phyloP scores from a whole-genome alignment of 768 basidiomycete genomes.

The Tubosaeta sp. region DNA sequence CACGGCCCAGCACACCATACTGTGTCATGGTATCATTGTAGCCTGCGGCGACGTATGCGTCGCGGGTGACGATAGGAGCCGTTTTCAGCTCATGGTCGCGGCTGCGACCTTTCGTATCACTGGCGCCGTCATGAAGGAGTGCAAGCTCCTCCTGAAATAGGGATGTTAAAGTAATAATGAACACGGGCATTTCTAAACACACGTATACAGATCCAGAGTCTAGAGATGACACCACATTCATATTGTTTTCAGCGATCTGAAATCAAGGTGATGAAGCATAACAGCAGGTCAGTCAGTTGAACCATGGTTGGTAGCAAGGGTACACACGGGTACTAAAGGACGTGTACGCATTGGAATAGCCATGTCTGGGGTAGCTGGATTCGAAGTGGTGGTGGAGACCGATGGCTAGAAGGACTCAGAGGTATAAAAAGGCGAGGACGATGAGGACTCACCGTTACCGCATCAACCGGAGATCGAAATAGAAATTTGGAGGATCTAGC shows the following conservation, averaged over 20 bases:
- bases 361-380: slow-evolving; percentile 11
- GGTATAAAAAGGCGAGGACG: slow-evolving; percentile 1
- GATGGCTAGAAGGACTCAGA: slow-evolving; percentile 12
- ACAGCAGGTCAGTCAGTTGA: neutral
- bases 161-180: neutral
- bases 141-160: slow-evolving; percentile 27
- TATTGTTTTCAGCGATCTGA: slow-evolving; percentile 6
- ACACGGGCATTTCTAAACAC: slow-evolving; percentile 6
- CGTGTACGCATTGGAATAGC: slow-evolving; percentile 6
- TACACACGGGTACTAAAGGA: slow-evolving; percentile 7
- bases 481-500: slow-evolving; percentile 3
- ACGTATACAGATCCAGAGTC: slow-evolving; percentile 21
- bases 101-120: slow-evolving; percentile 20
- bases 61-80: slow-evolving; percentile 50
- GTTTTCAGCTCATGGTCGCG: slow-evolving; percentile 36
- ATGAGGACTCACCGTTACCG: slow-evolving; percentile 15
- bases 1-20: slow-evolving; percentile 59
- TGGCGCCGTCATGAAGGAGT: slow-evolving; percentile 26
- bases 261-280: neutral
- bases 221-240: slow-evolving; percentile 3
- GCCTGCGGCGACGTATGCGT: slow-evolving; percentile 39
- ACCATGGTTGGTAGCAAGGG: neutral
- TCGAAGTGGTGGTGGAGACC: slow-evolving; percentile 1
- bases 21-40: slow-evolving; percentile 39
- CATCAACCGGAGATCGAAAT: slow-evolving; percentile 5